Evolutionary conservation across 305 asterid species (phyloP).

Genomic region (Solanum chacoense): DNA sequence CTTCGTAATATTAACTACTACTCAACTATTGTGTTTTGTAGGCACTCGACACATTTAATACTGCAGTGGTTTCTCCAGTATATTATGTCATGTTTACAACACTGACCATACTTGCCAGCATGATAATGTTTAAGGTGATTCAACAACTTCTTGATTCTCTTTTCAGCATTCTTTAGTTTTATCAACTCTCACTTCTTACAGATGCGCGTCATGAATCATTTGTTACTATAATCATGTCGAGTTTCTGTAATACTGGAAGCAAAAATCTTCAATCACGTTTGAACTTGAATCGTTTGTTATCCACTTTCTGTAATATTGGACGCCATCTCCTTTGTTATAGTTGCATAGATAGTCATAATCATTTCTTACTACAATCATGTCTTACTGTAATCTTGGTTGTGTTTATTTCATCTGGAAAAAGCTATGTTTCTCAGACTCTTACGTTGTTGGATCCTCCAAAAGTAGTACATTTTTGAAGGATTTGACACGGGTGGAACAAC

Average conservation of each 20-base stretch:
- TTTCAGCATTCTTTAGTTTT: not conserved
- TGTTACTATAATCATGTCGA: not conserved
- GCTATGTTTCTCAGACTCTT: not conserved
- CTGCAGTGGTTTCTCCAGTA: constrained; percentile 72
- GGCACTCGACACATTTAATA: constrained; percentile 65
- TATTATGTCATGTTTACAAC: constrained; percentile 76
- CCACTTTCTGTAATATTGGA: not conserved
- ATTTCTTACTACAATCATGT: not conserved
- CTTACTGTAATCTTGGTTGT: not conserved
- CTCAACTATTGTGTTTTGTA: constrained; percentile 10
- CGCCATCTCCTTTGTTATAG: not conserved
- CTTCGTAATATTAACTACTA: not conserved
- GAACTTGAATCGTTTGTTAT: not conserved
- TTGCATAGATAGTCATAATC: not conserved
- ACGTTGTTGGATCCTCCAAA: not conserved
- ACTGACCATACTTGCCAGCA: constrained; percentile 61
- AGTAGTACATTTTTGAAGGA: not conserved
- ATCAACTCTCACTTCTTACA: not conserved
- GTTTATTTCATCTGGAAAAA: not conserved
- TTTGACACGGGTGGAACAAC: not conserved
- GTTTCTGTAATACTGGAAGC: not conserved
- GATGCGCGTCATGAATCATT: not conserved
- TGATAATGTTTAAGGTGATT: constrained; percentile 67
- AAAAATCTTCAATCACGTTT: not conserved
- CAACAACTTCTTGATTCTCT: not conserved